phyloP scores from a whole-genome alignment of 768 basidiomycete genomes.

The Rhodotorula graminis region DNA sequence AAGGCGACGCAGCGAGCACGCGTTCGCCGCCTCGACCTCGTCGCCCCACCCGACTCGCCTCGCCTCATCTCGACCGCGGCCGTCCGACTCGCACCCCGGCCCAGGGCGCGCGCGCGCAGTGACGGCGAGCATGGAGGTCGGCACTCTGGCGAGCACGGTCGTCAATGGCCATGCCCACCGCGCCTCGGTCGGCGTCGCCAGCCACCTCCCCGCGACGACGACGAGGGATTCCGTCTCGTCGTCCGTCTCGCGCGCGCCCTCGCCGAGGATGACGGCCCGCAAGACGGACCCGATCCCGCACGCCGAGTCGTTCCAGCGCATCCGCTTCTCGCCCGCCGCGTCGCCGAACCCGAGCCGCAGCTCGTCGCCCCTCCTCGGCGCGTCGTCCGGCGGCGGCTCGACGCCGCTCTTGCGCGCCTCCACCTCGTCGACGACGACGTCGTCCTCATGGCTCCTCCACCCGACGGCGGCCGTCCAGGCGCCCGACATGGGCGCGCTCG shows the following conservation, averaged over 20 bases:
- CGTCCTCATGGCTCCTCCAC: too few relatives aligned
- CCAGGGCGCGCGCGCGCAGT: too few relatives aligned
- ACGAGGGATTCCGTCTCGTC: background rate
- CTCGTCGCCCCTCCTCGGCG: background rate
- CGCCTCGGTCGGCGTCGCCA: background rate
- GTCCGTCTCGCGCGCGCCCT: background rate
- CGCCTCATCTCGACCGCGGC: background rate
- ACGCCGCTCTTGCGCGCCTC: too few relatives aligned
- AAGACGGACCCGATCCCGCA: background rate
- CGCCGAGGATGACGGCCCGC: background rate
- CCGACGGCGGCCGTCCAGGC: too few relatives aligned
- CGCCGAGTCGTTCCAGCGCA: background rate
- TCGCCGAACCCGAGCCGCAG: background rate
- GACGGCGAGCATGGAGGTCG: background rate
- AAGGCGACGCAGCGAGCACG: too few relatives aligned
- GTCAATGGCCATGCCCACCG: background rate
- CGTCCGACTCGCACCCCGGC: background rate
- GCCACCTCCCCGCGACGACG: background rate
- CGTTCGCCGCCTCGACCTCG: too few relatives aligned
- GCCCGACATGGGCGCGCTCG: background rate
- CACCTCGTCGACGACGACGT: background rate
- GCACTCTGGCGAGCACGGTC: background rate
- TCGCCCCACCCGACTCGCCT: too few relatives aligned
- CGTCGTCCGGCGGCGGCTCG: too few relatives aligned
- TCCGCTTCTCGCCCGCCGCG: conserved; percentile 4